Evolutionary conservation across 345 rosid genomes (phyloP).

Genomic region (Rhodamnia rubescens): DNA sequence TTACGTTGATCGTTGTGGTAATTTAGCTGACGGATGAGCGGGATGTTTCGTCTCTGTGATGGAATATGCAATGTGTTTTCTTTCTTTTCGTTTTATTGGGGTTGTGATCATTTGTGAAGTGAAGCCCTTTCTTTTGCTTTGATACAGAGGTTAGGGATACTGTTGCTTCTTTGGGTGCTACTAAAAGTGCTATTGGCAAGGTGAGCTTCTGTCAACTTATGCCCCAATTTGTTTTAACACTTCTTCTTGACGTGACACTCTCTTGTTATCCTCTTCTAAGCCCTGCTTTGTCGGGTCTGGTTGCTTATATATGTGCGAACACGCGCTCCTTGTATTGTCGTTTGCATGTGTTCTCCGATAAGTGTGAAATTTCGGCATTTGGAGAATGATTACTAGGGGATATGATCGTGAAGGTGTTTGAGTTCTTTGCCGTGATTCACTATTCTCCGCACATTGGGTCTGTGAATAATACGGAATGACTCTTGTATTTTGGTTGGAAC

Average conservation of each 20-base stretch:
- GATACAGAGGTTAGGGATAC: conserved; percentile 57
- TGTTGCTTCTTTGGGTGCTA: conserved; percentile 39
- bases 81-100: not conserved
- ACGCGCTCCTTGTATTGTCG: not conserved
- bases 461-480: not conserved
- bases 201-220: conserved; percentile 12
- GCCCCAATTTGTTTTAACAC: not conserved
- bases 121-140: not conserved
- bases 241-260: not conserved
- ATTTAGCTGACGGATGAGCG: not conserved
- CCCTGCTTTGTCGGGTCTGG: not conserved
- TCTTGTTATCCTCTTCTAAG: not conserved
- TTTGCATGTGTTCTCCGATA: not conserved
- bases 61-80: not conserved
- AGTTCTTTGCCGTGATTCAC: not conserved
- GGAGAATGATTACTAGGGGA: not conserved
- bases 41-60: not conserved
- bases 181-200: conserved; percentile 42
- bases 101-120: not conserved
- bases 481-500: not conserved
- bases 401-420: not conserved
- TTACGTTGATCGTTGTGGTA: not conserved
- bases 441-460: not conserved
- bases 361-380: not conserved
- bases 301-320: not conserved